Percentiles rank a stretch among this genome's conserved stretches.
Evolutionary conservation across 2,329 filamentous ascomycete species (phyloP).

Genomic region (Lachnellula subtilissima): DNA sequence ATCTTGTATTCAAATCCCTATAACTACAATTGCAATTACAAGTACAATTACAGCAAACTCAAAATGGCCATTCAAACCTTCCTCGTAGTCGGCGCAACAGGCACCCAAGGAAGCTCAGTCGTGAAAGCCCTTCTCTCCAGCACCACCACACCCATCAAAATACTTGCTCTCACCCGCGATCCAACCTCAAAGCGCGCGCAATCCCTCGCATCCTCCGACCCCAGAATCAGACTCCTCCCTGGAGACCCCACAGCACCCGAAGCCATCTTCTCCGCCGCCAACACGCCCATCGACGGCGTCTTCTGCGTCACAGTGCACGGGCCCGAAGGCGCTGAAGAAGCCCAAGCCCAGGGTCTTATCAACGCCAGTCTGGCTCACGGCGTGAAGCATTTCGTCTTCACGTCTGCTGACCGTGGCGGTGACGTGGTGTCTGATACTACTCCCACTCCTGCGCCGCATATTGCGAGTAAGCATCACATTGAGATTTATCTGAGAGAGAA

Average conservation of each 20-base stretch:
- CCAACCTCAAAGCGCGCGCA: slow-evolving; percentile 45
- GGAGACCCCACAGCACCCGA: slow-evolving; percentile 47
- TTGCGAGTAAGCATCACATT: slow-evolving; percentile 55
- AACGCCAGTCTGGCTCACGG: slow-evolving; percentile 50
- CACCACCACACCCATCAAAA: neutral
- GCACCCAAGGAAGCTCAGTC: slow-evolving; percentile 34
- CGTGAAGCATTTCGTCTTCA: slow-evolving; percentile 59
- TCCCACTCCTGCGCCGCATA: slow-evolving; percentile 56
- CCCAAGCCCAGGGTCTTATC: slow-evolving; percentile 54
- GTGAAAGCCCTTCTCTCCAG: slow-evolving; percentile 34
- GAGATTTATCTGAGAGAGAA: slow-evolving; percentile 52
- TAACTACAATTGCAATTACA: too few species aligned
- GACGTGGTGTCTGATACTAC: slow-evolving; percentile 44
- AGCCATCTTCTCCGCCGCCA: slow-evolving; percentile 42
- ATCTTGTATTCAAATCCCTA: too few species aligned
- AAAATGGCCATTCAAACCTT: slow-evolving; percentile 32
- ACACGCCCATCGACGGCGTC: slow-evolving; percentile 46
- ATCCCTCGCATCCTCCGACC: slow-evolving; percentile 34
- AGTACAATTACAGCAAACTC: neutral
- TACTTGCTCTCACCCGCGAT: slow-evolving; percentile 53
- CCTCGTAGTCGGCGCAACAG: slow-evolving; percentile 33
- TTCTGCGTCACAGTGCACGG: slow-evolving; percentile 42
- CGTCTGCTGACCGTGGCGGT: slow-evolving; percentile 59
- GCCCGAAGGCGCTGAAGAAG: slow-evolving; percentile 37
- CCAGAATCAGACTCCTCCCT: slow-evolving; percentile 46